Evolutionary conservation across 305 asterid genomes (phyloP), one percentile per base, ranked within the genome.

Genomic region (Fraxinus nigra): DNA sequence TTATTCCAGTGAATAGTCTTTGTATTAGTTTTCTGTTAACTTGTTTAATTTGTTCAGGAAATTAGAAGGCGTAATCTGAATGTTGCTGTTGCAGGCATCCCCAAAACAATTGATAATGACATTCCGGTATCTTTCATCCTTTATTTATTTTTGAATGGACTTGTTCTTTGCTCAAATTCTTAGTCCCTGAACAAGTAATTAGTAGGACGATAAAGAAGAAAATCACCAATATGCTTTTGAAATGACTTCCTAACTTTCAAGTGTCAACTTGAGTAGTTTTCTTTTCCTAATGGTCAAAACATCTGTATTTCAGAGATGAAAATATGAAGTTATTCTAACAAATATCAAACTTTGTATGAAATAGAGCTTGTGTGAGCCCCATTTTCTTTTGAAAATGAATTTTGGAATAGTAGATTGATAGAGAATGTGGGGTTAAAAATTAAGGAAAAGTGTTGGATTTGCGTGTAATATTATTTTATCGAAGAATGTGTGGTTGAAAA

Each of bases 61-160:
- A 74, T 93, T 67, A 89, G 98, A 69, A 86, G 79, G 84, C 97
- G 98, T 38, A 97, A 97, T 79, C 93, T 95, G 56, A 93, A 88
- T 87, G 97, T 92, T 79, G 85, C 83, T 59, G 97, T 95, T 83
- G 95, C 94, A 80, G 98, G 98, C 80, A 92, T 95, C 75, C 98
- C 98, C 73, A 95, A 95, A 89, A 93, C 98, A 74, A 95, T 95
- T 85, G 98, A 95, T 87, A 95, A 93, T 85, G 98, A 95, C 87
- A 95, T 95, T 79, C 87, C 95, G 91, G 98, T 95, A 92, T 61
- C 85, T 81, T 14, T 78, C 86, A 69, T 84, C 63, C 86, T 80
- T 79, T 74, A 81, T 40, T 61, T 74, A 70, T 56, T 61, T 65
- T 76, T 7, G 61, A 65, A 34, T 65, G 80, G 48, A 48, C 78